Evolutionary conservation across 352 stramenopile species (phyloP).

Genomic region (Phytopythium cucurbitacearum): DNA sequence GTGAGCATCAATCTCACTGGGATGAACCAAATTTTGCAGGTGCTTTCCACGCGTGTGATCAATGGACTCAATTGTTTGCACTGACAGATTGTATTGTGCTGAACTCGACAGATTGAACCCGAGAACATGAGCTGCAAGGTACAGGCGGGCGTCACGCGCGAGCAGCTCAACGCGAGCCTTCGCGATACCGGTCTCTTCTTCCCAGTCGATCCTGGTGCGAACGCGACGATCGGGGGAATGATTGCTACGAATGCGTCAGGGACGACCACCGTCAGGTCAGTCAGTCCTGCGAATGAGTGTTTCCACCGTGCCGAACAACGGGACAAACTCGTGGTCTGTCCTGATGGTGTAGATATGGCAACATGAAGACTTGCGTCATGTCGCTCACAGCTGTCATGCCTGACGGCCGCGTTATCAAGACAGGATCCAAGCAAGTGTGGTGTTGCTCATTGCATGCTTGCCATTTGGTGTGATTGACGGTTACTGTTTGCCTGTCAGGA

Average conservation of each 20-base stretch:
- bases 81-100: constrained; percentile 1
- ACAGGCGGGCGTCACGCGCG: constrained; percentile 91
- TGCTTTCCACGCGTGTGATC: constrained; percentile 11
- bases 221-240: constrained; percentile 97
- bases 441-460: not conserved
- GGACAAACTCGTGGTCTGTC: not conserved
- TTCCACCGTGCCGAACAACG: not conserved
- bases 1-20: constrained; percentile 90
- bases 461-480: not conserved
- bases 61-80: not conserved
- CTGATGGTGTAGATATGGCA: constrained; percentile 75
- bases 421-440: constrained; percentile 69
- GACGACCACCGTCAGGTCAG: constrained; percentile 81
- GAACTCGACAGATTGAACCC: constrained; percentile 32
- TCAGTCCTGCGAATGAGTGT: not conserved
- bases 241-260: constrained; percentile 87
- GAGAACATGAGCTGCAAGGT: constrained; percentile 91
- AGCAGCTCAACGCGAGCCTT: constrained; percentile 89
- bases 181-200: constrained; percentile 92
- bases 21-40: constrained; percentile 71
- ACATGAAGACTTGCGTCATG: constrained; percentile 97
- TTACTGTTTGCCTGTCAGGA: constrained; percentile 22
- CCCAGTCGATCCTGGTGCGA: constrained; percentile 95
- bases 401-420: constrained; percentile 86
- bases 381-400: constrained; percentile 90